Evolutionary conservation across 2,329 filamentous ascomycete genomes (phyloP).

Genomic region (Fusarium foetens): DNA sequence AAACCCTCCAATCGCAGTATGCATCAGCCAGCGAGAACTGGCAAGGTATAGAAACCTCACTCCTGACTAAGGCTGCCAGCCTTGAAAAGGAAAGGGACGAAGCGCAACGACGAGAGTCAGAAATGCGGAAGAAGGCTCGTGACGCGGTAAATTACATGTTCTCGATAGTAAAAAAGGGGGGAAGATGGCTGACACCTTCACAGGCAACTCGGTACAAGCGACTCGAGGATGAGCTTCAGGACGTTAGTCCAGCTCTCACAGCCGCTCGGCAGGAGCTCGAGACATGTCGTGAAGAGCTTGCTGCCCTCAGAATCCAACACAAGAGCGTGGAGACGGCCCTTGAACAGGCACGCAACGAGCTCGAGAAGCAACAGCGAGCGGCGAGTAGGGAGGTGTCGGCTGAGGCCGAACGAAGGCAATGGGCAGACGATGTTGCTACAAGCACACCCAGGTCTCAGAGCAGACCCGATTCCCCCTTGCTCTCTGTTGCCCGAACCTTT

Average conservation of each 20-base stretch:
- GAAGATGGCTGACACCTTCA: conserved; percentile 28
- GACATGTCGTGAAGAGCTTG: conserved; percentile 67
- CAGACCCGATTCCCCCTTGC: conserved; percentile 64
- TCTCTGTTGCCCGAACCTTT: conserved; percentile 62
- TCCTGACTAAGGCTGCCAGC: conserved; percentile 78
- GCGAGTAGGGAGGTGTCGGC: conserved; percentile 47
- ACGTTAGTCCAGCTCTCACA: conserved; percentile 70
- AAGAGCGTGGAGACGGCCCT: conserved; percentile 74
- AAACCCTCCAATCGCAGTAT: conserved; percentile 95
- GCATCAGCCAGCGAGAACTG: conserved; percentile 95
- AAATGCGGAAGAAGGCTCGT: conserved; percentile 87
- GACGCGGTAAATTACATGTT: conserved; percentile 74
- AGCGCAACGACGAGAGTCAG: conserved; percentile 80
- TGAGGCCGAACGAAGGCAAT: conserved; percentile 58
- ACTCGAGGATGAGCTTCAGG: conserved; percentile 86
- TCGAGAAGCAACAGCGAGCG: conserved; percentile 59
- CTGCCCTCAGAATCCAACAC: conserved; percentile 71
- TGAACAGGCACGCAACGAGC: conserved; percentile 61
- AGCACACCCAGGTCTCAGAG: conserved; percentile 58
- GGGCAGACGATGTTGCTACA: conserved; percentile 62
- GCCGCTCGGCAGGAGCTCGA: conserved; percentile 71
- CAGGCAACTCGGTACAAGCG: conserved; percentile 72
- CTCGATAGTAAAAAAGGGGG: not conserved
- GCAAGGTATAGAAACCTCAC: conserved; percentile 91
- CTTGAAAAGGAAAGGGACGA: conserved; percentile 95